Evolutionary conservation across 805 yeast species (phyloP).

Genomic region (Yarrowia sp.): DNA sequence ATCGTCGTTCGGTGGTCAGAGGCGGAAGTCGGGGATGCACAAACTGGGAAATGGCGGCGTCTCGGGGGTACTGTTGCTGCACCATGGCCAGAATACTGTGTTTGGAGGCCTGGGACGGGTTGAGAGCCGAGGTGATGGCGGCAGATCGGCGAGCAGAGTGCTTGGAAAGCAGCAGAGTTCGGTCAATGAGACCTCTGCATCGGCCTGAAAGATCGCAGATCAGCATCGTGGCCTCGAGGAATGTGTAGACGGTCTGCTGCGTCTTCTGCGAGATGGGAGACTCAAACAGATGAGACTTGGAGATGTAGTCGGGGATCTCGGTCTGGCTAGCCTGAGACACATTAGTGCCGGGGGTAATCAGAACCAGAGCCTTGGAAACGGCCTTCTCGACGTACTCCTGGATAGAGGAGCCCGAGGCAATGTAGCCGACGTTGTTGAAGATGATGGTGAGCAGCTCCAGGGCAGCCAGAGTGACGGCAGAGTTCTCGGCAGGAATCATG

Average conservation of each 20-base stretch:
- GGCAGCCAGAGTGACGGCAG: constrained; percentile 24
- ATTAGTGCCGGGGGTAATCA: constrained; percentile 22
- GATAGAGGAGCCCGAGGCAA: constrained; percentile 36
- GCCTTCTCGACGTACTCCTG: constrained; percentile 35
- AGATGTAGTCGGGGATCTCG: constrained; percentile 41
- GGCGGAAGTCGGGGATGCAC: constrained; percentile 79
- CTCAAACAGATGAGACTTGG: constrained; percentile 43
- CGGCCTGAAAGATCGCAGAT: constrained; percentile 64
- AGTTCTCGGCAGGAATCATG: constrained; percentile 37
- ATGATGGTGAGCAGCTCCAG: constrained; percentile 15
- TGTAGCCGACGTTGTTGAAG: constrained; percentile 22
- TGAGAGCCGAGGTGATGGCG: constrained; percentile 65
- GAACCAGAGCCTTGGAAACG: constrained; percentile 19
- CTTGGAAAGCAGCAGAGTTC: constrained; percentile 51
- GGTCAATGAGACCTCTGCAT: constrained; percentile 64
- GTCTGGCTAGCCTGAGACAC: constrained; percentile 29
- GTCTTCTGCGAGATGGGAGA: constrained; percentile 21
- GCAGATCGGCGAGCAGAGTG: constrained; percentile 46
- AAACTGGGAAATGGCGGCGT: constrained; percentile 62
- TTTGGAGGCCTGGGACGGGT: constrained; percentile 67
- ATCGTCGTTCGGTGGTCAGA: constrained; percentile 40
- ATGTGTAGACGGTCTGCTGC: constrained; percentile 50
- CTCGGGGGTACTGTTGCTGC: constrained; percentile 56
- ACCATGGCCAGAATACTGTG: constrained; percentile 77
- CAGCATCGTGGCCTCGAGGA: constrained; percentile 60